These are phyloP conservation scores for Zizania latifolia DNA, from an alignment of 176 grass and related monocot species.

Conservation along the genomic window DNA sequence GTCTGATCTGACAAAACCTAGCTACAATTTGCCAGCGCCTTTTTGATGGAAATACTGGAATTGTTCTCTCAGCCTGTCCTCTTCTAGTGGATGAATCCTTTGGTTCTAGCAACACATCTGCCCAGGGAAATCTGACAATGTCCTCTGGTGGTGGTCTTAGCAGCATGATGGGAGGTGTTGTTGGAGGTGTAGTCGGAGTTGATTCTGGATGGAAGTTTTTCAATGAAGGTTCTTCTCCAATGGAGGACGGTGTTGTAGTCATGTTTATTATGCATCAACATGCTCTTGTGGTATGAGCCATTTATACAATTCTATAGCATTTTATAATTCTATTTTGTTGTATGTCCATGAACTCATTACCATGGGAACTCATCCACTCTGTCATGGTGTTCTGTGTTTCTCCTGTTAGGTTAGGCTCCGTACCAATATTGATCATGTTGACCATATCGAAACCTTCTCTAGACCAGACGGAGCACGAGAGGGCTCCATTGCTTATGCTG, in stretches of 20 bases:
- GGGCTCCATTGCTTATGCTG: conserved; percentile 87
- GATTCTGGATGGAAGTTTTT: conserved; percentile 93
- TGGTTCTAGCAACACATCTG: conserved; percentile 57
- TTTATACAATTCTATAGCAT: conserved; percentile 35
- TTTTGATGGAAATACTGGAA: conserved; percentile 77
- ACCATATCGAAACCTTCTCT: conserved; percentile 82
- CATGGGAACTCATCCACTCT: conserved; percentile 19
- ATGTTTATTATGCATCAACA: conserved; percentile 97
- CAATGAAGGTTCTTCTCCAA: conserved; percentile 76
- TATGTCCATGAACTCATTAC: conserved; percentile 18
- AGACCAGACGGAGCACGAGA: conserved; percentile 90
- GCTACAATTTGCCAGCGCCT: conserved; percentile 56
- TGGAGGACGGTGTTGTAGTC: conserved; percentile 86
- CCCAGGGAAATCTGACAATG: conserved; percentile 50
- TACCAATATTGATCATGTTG: conserved; percentile 62
- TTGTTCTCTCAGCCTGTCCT: conserved; percentile 75
- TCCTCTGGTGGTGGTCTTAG: conserved; percentile 67
- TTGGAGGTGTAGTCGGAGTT: conserved; percentile 82
- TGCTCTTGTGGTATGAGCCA: conserved; percentile 73
- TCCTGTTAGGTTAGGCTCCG: conserved; percentile 79
- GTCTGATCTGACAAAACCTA: conserved; percentile 30
- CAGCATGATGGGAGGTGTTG: conserved; percentile 96
- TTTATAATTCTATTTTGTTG: neutral
- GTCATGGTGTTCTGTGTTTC: conserved; percentile 9
- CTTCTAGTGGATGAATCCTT: conserved; percentile 65